Percentiles rank a stretch among this genome's conserved stretches.
These are phyloP conservation scores for Tillandsia leiboldiana DNA, from an alignment of 176 grass and related monocot genomes.

Conservation along the genomic window DNA sequence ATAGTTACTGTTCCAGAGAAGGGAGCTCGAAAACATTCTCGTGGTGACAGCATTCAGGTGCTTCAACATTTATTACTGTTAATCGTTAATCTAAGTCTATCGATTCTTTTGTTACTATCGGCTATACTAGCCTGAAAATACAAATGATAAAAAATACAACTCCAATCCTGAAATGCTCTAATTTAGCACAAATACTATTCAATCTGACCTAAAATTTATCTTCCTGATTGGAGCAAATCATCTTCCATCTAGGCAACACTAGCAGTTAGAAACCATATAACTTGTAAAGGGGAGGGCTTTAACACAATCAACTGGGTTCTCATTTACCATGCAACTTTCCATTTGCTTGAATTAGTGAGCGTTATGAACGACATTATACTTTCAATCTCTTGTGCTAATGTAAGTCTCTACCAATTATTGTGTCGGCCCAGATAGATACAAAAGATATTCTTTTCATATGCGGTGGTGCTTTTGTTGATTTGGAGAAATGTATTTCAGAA, in stretches of 20 bases:
- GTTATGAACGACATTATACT: not conserved
- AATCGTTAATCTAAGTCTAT: not conserved
- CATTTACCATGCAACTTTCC: not conserved
- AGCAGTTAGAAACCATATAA: not conserved
- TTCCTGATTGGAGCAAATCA: not conserved
- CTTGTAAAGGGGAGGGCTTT: not conserved
- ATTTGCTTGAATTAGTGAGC: not conserved
- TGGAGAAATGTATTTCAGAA: slow-evolving; percentile 97
- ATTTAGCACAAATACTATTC: too few relatives aligned
- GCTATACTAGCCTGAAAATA: not conserved
- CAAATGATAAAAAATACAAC: too few relatives aligned
- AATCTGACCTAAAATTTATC: too few relatives aligned
- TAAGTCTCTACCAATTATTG: slow-evolving; percentile 26
- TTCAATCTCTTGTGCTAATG: not conserved
- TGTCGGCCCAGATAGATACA: slow-evolving; percentile 78
- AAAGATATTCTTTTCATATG: slow-evolving; percentile 99
- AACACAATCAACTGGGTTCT: not conserved
- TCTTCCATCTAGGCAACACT: not conserved
- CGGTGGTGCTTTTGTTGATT: slow-evolving; percentile 92
- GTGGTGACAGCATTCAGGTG: slow-evolving; percentile 82
- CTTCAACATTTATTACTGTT: slow-evolving; percentile 5
- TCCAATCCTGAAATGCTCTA: too few relatives aligned
- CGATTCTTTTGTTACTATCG: not conserved
- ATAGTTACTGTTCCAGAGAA: slow-evolving; percentile 91
- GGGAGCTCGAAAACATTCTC: slow-evolving; percentile 67